phyloP scores from a whole-genome alignment of 208 protist species.

The Leishmania aethiopica region DNA sequence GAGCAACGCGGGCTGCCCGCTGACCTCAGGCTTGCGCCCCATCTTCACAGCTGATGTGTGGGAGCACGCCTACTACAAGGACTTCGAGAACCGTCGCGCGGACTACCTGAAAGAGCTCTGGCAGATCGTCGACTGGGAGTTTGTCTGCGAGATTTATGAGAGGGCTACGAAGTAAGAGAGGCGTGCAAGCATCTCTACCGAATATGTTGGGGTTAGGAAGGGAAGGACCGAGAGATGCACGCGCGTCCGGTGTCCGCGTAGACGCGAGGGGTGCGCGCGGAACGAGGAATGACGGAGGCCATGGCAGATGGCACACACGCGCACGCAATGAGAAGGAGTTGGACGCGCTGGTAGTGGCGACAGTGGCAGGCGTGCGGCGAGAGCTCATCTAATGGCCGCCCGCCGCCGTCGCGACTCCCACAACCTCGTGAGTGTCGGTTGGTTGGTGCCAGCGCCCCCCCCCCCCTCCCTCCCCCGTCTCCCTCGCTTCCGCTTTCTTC shows the following conservation, averaged over 20 bases:
- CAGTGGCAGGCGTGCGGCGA: background rate
- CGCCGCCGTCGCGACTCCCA: background rate
- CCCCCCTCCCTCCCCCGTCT: background rate
- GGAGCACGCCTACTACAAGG: slow-evolving; percentile 96
- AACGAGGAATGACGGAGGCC: background rate
- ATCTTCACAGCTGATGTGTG: slow-evolving; percentile 93
- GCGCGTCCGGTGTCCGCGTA: background rate
- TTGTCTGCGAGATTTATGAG: slow-evolving; percentile 62
- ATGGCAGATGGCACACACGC: background rate
- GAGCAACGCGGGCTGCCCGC: slow-evolving; percentile 89
- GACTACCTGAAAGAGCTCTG: slow-evolving; percentile 92
- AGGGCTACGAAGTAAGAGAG: slow-evolving; percentile 44
- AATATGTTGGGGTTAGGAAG: background rate
- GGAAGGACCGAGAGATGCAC: background rate
- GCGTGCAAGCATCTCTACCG: background rate
- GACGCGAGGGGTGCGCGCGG: background rate
- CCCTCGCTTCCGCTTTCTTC: too few species aligned
- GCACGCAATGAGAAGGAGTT: background rate
- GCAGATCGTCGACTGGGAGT: slow-evolving; percentile 90
- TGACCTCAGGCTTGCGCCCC: slow-evolving; percentile 71
- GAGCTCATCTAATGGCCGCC: background rate
- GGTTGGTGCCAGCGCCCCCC: background rate
- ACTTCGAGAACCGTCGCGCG: slow-evolving; percentile 91
- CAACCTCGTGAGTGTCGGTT: background rate
- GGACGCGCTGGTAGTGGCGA: background rate